Base-by-base conservation (phyloP, 305 asterid genomes). In the Fraxinus latifolia region DNA sequence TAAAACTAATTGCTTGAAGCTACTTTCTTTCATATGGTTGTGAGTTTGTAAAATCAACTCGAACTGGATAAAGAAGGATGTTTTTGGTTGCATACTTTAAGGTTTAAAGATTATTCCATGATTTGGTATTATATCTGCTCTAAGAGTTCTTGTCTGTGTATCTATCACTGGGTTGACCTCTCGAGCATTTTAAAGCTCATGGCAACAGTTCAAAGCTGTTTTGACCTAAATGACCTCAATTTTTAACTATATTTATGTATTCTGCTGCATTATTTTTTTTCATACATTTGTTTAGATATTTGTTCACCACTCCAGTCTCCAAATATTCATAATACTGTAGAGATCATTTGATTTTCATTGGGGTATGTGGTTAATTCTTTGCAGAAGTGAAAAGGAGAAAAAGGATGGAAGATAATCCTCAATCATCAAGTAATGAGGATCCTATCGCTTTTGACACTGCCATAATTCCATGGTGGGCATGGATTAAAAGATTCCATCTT, bases 391-490 rank as follows among this genome's bases (percentile, higher is more conserved):
- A 87, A 92, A 92, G 97, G 90, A 93, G 99, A 86, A 95, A 95
- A 85, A 92, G 96, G 98, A 87, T 93, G 84, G 86, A 94, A 87
- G 91, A 86, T 58, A 93, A 84, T 77, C 99, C 99, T 1, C 90
- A 90, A 77, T 91, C 99, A 78, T 93, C 98, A 36, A 94, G 83
- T 81, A 95, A 94, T 44, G 92, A 91, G 27, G 89, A 89, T 65
- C 97, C 98, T 75, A 85, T 95, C 21, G 81, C 90, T 73, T 95
- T 94, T 11, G 97, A 95, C 88, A 94, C 98, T 68, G 88, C 98
- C 39, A 91, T 91, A 36, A 84, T 95, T 85, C 98, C 99, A 74
- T 95, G 99, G 99, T 95, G 99, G 99, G 95, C 96, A 77, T 95
- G 99, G 97, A 90, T 91, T 86, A 94, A 94, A 85, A 90, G 98